Percentiles rank a stretch among this genome's conserved stretches.
phyloP scores from a whole-genome alignment of 129 eudicot species.

The Flaveria sonorensis region DNA sequence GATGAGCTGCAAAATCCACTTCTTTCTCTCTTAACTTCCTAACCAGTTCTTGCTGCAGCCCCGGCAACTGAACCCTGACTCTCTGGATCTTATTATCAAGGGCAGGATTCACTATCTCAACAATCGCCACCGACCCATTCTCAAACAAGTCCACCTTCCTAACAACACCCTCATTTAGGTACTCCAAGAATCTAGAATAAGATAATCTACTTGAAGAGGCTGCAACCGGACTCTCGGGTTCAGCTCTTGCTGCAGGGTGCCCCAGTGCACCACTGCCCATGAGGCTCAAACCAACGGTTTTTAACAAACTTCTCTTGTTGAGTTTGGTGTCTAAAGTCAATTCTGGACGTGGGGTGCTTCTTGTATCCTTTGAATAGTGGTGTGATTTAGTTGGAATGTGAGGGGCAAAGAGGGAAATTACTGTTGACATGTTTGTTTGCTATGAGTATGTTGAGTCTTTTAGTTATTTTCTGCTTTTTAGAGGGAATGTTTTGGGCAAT shows the following conservation, averaged over 20 bases:
- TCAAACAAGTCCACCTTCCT: slow-evolving; percentile 72
- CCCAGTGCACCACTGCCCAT: slow-evolving; percentile 37
- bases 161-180: slow-evolving; percentile 65
- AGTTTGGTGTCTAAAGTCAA: slow-evolving; percentile 40
- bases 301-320: slow-evolving; percentile 46
- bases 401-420: slow-evolving; percentile 47
- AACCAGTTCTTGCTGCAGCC: slow-evolving; percentile 55
- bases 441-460: not conserved
- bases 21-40: slow-evolving; percentile 62
- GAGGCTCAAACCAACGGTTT: slow-evolving; percentile 41
- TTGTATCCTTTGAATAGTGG: slow-evolving; percentile 33
- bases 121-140: slow-evolving; percentile 64
- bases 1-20: slow-evolving; percentile 81
- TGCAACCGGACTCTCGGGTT: slow-evolving; percentile 50
- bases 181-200: slow-evolving; percentile 77
- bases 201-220: slow-evolving; percentile 66
- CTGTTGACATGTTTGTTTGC: slow-evolving; percentile 49
- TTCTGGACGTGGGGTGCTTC: slow-evolving; percentile 34
- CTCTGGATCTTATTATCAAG: slow-evolving; percentile 64
- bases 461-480: slow-evolving; percentile 17
- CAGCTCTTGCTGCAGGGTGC: slow-evolving; percentile 53
- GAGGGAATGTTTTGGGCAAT: slow-evolving; percentile 35
- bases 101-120: slow-evolving; percentile 57
- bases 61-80: slow-evolving; percentile 76
- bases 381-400: slow-evolving; percentile 47